Evolutionary conservation across 2,329 filamentous ascomycete species (phyloP).

Genomic region (Lachnellula willkommii): DNA sequence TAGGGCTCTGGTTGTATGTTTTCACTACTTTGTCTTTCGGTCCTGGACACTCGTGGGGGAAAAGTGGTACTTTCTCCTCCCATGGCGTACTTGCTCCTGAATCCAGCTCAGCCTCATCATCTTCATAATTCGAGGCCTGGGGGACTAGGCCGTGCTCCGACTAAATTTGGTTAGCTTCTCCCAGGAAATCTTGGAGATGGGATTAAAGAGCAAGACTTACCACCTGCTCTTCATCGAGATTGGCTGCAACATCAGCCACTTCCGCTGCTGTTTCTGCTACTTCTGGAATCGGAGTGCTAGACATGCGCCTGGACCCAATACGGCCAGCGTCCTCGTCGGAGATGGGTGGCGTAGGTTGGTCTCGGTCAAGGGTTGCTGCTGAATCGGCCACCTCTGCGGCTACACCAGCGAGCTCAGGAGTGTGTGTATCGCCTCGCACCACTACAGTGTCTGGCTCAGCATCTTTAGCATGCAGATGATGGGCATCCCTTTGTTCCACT

Average conservation of each 20-base stretch:
- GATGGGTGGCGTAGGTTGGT: conserved; percentile 31
- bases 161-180: neutral
- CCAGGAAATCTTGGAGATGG: neutral
- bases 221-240: conserved; percentile 29
- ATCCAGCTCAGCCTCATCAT: neutral
- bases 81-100: conserved; percentile 20
- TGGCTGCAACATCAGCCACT: conserved; percentile 39
- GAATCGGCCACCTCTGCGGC: conserved; percentile 28
- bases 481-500: conserved; percentile 31
- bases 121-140: neutral
- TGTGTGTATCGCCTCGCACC: conserved; percentile 21
- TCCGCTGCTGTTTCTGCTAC: conserved; percentile 41
- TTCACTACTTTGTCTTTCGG: conserved; percentile 11
- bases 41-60: conserved; percentile 26
- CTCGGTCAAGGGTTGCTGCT: conserved; percentile 25
- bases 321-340: conserved; percentile 32
- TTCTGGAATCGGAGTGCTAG: conserved; percentile 37
- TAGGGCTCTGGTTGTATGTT: neutral
- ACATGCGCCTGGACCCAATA: conserved; percentile 33
- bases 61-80: conserved; percentile 27
- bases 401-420: conserved; percentile 21
- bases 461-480: conserved; percentile 31
- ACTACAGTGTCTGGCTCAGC: conserved; percentile 32
- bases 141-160: neutral
- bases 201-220: conserved; percentile 4